phyloP scores from a whole-genome alignment of 345 rosid genomes.

The Pistacia integerrima region DNA sequence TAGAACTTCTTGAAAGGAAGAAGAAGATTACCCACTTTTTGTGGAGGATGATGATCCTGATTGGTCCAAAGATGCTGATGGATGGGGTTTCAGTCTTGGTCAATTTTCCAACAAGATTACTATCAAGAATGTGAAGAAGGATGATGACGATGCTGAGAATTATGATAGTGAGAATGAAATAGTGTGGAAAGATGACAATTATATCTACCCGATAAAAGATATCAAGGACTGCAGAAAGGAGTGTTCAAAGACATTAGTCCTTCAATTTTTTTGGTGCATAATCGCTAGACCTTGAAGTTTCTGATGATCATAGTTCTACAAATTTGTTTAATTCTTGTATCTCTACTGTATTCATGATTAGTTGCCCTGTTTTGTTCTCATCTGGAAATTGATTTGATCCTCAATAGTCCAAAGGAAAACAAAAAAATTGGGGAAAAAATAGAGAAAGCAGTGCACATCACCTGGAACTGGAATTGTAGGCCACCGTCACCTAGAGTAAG shows the following conservation, averaged over 20 bases:
- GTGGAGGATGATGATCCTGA: constrained; percentile 88
- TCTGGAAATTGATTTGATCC: too few species aligned
- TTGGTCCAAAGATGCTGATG: constrained; percentile 58
- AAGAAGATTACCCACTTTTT: constrained; percentile 77
- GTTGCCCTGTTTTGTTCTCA: too few species aligned
- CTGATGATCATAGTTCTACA: too few species aligned
- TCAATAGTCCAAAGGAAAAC: too few species aligned
- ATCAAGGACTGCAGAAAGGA: constrained; percentile 73
- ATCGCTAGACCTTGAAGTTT: constrained; percentile 36
- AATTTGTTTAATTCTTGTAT: too few species aligned
- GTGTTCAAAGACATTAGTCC: constrained; percentile 90
- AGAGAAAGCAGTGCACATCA: too few species aligned
- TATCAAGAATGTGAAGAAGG: constrained; percentile 27
- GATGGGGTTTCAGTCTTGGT: too few species aligned
- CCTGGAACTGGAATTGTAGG: too few species aligned
- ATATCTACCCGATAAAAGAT: constrained; percentile 86
- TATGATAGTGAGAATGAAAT: constrained; percentile 71
- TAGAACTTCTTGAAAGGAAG: constrained; percentile 56
- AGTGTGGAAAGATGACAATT: constrained; percentile 91
- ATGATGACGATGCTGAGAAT: constrained; percentile 41
- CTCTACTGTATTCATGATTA: too few species aligned
- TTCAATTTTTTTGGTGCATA: constrained; percentile 75
- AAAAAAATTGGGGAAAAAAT: too few species aligned
- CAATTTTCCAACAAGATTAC: too few species aligned
- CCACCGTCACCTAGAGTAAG: too few species aligned